Evolutionary conservation across 305 asterid species (phyloP).

Genomic region (Solanum aculeatissimum): DNA sequence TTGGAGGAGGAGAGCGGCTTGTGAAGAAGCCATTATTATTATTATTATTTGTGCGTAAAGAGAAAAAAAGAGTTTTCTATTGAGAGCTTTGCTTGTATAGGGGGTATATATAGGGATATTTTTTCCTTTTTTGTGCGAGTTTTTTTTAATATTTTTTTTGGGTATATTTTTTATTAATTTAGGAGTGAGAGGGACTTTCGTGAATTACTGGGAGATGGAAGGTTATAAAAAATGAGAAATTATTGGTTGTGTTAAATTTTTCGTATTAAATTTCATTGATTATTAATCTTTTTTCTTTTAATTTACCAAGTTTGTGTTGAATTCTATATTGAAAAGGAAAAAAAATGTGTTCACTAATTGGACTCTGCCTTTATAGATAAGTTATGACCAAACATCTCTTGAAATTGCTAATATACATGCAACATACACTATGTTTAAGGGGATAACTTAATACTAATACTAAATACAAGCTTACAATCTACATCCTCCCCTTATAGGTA

Average conservation of each 20-base stretch:
- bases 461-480: not conserved
- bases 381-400: not conserved
- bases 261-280: not conserved
- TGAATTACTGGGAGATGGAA: not conserved
- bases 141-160: not conserved
- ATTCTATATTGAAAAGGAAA: not conserved
- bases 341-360: too few relatives aligned
- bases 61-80: not conserved
- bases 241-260: not conserved
- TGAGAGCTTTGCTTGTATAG: not conserved
- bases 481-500: not conserved
- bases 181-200: not conserved
- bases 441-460: not conserved
- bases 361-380: not conserved
- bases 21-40: not conserved
- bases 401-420: not conserved
- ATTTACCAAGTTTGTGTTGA: not conserved
- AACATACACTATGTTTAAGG: not conserved
- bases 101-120: not conserved
- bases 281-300: not conserved
- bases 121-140: not conserved
- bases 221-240: not conserved
- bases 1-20: conserved; percentile 10
- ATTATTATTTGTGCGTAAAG: not conserved
- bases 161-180: not conserved